phyloP scores from a whole-genome alignment of 257 asterid species.

The Plantago elongata region DNA sequence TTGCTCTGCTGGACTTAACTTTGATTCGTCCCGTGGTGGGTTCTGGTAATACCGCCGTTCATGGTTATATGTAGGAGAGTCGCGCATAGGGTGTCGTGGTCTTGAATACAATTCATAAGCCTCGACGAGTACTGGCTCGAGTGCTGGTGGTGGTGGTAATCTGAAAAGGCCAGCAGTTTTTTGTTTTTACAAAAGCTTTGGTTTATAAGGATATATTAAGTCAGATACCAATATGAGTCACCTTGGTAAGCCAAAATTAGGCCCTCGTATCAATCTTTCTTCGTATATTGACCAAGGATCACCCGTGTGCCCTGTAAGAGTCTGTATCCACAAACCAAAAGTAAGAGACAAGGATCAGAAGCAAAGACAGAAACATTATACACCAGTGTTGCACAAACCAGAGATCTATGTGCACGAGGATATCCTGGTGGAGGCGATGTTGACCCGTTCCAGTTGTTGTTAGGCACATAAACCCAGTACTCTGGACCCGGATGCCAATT shows the following conservation, averaged over 20 bases:
- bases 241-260: constrained; percentile 36
- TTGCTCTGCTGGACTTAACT: constrained; percentile 49
- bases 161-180: constrained; percentile 31
- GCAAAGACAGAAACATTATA: neutral
- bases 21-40: constrained; percentile 34
- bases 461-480: constrained; percentile 33
- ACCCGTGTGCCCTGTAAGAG: constrained; percentile 28
- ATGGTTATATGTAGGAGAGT: constrained; percentile 14
- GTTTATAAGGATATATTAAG: neutral
- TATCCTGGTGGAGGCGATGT: constrained; percentile 5
- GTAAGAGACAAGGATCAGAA: neutral
- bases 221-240: constrained; percentile 13
- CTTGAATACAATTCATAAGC: constrained; percentile 20
- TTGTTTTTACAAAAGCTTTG: neutral
- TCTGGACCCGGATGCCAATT: constrained; percentile 27
- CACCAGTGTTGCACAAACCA: constrained; percentile 22
- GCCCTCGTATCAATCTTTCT: constrained; percentile 30
- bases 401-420: constrained; percentile 16
- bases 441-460: constrained; percentile 1
- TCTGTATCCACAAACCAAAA: constrained; percentile 26
- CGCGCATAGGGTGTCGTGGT: neutral
- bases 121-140: constrained; percentile 18
- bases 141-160: constrained; percentile 16
- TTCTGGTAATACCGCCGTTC: constrained; percentile 17
- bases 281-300: constrained; percentile 37